phyloP scores from a whole-genome alignment of 2,329 filamentous ascomycete species.

The Venturia nashicola region DNA sequence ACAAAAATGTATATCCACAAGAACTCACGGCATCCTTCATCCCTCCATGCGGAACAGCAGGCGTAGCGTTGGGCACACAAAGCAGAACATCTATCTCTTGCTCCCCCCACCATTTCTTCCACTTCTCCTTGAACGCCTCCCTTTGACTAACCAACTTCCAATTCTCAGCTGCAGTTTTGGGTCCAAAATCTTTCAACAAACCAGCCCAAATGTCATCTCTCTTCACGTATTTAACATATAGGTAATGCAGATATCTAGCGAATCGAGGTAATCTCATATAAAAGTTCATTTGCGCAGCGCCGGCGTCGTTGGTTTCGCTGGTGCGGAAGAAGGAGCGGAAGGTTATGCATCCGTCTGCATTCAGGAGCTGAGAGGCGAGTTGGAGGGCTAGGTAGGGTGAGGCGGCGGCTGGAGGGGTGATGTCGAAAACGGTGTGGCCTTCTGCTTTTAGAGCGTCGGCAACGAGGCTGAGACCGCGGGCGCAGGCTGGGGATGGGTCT shows the following conservation, averaged over 20 bases:
- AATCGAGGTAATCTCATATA: slow-evolving; percentile 63
- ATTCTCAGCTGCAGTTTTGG: slow-evolving; percentile 63
- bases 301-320: slow-evolving; percentile 69
- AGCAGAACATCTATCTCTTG: slow-evolving; percentile 58
- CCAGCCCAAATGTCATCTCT: slow-evolving; percentile 68
- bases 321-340: slow-evolving; percentile 65
- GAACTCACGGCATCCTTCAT: slow-evolving; percentile 78
- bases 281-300: slow-evolving; percentile 61
- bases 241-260: slow-evolving; percentile 74
- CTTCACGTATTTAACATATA: slow-evolving; percentile 77
- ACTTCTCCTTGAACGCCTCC: slow-evolving; percentile 64
- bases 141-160: slow-evolving; percentile 70
- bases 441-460: slow-evolving; percentile 54
- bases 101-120: slow-evolving; percentile 74
- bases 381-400: slow-evolving; percentile 62
- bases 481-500: slow-evolving; percentile 74
- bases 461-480: slow-evolving; percentile 59
- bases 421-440: slow-evolving; percentile 62
- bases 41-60: slow-evolving; percentile 72
- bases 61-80: slow-evolving; percentile 78
- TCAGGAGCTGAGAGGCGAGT: slow-evolving; percentile 69
- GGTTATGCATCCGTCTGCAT: slow-evolving; percentile 70
- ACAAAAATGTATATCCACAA: slow-evolving; percentile 89
- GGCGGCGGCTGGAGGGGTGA: slow-evolving; percentile 40
- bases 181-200: slow-evolving; percentile 59